phyloP scores from a whole-genome alignment of 2,329 filamentous ascomycete species.

The Cercospora beticola region DNA sequence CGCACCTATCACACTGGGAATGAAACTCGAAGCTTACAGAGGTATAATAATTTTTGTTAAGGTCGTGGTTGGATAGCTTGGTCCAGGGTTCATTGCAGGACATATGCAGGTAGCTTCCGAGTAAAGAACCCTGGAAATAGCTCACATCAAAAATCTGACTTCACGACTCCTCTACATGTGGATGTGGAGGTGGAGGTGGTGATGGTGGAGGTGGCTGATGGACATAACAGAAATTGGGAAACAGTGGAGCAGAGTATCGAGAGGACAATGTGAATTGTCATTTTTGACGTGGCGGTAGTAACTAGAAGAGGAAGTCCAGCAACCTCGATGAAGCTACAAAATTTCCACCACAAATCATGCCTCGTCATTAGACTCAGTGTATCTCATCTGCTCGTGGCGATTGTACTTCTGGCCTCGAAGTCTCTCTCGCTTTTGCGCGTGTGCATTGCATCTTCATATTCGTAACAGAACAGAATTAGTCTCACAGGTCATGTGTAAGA shows the following conservation, averaged over 20 bases:
- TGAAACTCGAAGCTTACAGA: neutral
- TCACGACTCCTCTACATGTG: neutral
- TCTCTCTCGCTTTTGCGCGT: neutral
- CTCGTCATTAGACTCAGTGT: neutral
- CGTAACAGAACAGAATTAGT: slow-evolving; percentile 2
- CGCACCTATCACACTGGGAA: neutral
- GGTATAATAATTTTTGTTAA: neutral
- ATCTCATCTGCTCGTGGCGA: slow-evolving; percentile 3
- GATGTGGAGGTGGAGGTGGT: neutral
- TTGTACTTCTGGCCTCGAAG: slow-evolving; percentile 1
- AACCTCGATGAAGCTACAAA: neutral
- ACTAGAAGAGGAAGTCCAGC: neutral
- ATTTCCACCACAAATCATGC: neutral
- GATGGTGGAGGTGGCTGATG: neutral
- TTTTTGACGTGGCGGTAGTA: neutral
- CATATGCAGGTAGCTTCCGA: neutral
- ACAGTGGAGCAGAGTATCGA: neutral
- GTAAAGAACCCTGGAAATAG: slow-evolving; percentile 4
- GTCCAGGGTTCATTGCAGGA: neutral
- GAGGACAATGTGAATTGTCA: neutral
- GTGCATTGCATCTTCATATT: slow-evolving; percentile 1
- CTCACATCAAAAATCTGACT: neutral
- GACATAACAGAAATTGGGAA: neutral
- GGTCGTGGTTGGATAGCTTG: neutral
- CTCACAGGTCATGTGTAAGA: neutral